Evolutionary conservation across 2,329 filamentous ascomycete species (phyloP).

Genomic region (Fusarium newnesense): DNA sequence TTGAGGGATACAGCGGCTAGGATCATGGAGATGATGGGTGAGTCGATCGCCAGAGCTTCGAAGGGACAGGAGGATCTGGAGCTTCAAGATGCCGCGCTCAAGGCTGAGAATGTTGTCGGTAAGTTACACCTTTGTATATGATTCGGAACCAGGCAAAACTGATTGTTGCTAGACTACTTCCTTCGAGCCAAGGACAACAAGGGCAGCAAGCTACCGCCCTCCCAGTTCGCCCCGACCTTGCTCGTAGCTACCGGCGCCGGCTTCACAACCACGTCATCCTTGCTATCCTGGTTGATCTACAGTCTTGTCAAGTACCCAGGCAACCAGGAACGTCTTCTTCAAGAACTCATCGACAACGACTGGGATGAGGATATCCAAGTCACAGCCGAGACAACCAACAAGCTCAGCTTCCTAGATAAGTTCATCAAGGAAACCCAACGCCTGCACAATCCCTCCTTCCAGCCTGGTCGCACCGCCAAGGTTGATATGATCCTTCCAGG

Average conservation of each 20-base stretch:
- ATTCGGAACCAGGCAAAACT: background rate
- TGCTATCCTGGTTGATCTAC: conserved; percentile 69
- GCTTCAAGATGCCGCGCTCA: conserved; percentile 60
- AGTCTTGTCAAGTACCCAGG: conserved; percentile 62
- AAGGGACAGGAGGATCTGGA: conserved; percentile 52
- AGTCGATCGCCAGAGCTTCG: conserved; percentile 51
- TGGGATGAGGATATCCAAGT: conserved; percentile 55
- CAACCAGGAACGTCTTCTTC: conserved; percentile 65
- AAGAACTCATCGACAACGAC: conserved; percentile 65
- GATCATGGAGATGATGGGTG: conserved; percentile 50
- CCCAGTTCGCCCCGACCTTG: conserved; percentile 45
- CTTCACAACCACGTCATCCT: conserved; percentile 68
- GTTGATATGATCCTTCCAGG: conserved; percentile 67
- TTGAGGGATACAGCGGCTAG: conserved; percentile 50
- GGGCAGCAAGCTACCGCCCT: conserved; percentile 61
- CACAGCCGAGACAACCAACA: conserved; percentile 58
- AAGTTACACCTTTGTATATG: fast-evolving
- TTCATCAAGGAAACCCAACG: conserved; percentile 71
- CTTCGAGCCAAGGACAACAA: conserved; percentile 63
- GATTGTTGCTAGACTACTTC: conserved; percentile 56
- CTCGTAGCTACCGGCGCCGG: conserved; percentile 66
- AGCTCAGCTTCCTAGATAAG: conserved; percentile 63
- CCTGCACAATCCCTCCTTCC: conserved; percentile 68
- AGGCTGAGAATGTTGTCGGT: conserved; percentile 54
- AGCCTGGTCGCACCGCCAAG: conserved; percentile 68